These are phyloP conservation scores for Russula abietina DNA, from an alignment of 768 basidiomycete species.

Conservation along the genomic window DNA sequence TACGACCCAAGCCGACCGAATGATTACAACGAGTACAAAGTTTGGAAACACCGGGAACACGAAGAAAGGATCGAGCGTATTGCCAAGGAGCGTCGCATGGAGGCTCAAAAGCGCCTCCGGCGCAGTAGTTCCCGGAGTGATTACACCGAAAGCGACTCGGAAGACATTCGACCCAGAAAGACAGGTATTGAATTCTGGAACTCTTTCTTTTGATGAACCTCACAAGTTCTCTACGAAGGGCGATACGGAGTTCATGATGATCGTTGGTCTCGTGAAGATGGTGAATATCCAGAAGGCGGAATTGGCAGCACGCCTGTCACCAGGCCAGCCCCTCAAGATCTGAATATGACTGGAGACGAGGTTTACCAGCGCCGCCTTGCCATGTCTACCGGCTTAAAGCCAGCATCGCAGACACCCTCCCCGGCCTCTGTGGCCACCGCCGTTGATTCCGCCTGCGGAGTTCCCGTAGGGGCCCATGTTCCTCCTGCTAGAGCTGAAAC, in stretches of 20 bases:
- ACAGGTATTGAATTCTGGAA: conserved; percentile 41
- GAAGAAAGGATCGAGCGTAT: conserved; percentile 63
- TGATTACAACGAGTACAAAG: conserved; percentile 83
- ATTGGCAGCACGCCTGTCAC: conserved; percentile 25
- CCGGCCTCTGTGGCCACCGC: not conserved
- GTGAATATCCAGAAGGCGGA: conserved; percentile 39
- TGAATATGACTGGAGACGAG: conserved; percentile 65
- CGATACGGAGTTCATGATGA: conserved; percentile 41
- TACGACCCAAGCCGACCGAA: conserved; percentile 84
- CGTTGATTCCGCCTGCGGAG: not conserved
- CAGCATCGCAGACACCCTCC: conserved; percentile 6
- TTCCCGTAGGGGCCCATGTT: not conserved
- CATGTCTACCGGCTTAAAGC: conserved; percentile 44
- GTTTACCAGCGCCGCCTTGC: conserved; percentile 70
- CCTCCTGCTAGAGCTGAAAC: conserved; percentile 4
- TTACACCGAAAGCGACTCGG: conserved; percentile 57
- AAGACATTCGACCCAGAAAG: conserved; percentile 60
- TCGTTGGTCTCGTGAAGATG: conserved; percentile 49
- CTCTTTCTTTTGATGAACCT: conserved; percentile 8
- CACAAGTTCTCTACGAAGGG: conserved; percentile 29
- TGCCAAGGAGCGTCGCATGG: conserved; percentile 37
- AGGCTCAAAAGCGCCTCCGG: conserved; percentile 46
- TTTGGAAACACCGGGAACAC: conserved; percentile 69
- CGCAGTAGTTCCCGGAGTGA: conserved; percentile 56
- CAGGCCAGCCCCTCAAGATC: conserved; percentile 35